phyloP scores from a whole-genome alignment of 2,329 filamentous ascomycete genomes.

The Clarireedia hainanense region DNA sequence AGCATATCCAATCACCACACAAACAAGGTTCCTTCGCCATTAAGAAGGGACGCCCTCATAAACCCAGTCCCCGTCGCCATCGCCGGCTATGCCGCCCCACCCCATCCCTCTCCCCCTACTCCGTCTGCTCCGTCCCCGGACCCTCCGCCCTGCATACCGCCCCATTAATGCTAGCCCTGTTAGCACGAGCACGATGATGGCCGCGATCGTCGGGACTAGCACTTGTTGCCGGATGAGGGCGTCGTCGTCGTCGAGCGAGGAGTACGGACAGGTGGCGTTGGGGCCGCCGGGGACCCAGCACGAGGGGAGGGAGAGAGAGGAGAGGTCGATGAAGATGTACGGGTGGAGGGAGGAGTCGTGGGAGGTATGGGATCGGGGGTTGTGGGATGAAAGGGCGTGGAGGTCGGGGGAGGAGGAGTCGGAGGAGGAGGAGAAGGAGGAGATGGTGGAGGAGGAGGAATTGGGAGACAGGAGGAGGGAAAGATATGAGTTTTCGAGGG shows the following conservation, averaged over 20 bases:
- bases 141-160: constrained; percentile 55
- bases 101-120: constrained; percentile 39
- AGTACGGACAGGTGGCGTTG: constrained; percentile 52
- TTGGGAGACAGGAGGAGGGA: constrained; percentile 18
- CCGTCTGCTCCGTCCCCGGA: constrained; percentile 42
- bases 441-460: neutral
- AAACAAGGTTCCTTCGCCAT: neutral
- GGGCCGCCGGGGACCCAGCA: constrained; percentile 55
- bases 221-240: constrained; percentile 40
- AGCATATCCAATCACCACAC: no score
- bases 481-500: constrained; percentile 56
- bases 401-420: no score
- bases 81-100: neutral
- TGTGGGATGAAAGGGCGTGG: no score
- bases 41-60: constrained; percentile 57
- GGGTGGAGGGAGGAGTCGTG: constrained; percentile 19
- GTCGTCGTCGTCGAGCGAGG: constrained; percentile 21
- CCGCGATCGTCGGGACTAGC: constrained; percentile 46
- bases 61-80: constrained; percentile 37
- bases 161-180: constrained; percentile 53
- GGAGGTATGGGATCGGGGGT: neutral
- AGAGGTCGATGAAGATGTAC: constrained; percentile 52
- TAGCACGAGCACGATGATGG: constrained; percentile 54
- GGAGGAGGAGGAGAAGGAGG: neutral
- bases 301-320: constrained; percentile 44